phyloP scores from a whole-genome alignment of 2,329 filamentous ascomycete genomes.

The Fusarium gaditjirri region DNA sequence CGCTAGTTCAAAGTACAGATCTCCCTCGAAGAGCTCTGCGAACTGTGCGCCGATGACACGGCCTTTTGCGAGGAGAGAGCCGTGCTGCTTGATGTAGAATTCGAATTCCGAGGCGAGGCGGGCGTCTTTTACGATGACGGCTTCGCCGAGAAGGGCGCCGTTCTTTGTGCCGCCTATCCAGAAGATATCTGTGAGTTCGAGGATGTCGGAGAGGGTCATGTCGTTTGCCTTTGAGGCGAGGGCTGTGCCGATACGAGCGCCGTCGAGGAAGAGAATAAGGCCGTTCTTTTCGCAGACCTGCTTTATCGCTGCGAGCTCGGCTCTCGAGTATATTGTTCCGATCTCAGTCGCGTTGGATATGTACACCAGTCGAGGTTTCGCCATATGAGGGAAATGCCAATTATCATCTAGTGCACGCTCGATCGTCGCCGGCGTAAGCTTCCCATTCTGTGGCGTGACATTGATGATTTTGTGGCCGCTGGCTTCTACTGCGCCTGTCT shows the following conservation, averaged over 20 bases:
- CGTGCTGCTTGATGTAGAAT: slow-evolving; percentile 63
- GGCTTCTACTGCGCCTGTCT: slow-evolving; percentile 63
- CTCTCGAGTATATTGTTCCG: slow-evolving; percentile 59
- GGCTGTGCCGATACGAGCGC: slow-evolving; percentile 58
- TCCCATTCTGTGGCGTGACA: slow-evolving; percentile 57
- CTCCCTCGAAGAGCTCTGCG: slow-evolving; percentile 57
- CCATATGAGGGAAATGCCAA: slow-evolving; percentile 63
- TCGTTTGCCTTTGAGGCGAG: slow-evolving; percentile 56
- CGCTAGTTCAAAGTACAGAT: slow-evolving; percentile 60
- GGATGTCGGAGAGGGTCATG: slow-evolving; percentile 56
- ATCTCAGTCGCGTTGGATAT: slow-evolving; percentile 63
- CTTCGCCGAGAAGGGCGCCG: slow-evolving; percentile 61
- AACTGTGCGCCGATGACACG: slow-evolving; percentile 62
- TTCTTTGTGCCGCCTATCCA: slow-evolving; percentile 66
- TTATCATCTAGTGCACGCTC: slow-evolving; percentile 57
- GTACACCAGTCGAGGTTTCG: slow-evolving; percentile 62
- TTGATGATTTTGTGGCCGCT: slow-evolving; percentile 64
- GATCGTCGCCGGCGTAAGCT: slow-evolving; percentile 57
- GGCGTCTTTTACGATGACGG: slow-evolving; percentile 58
- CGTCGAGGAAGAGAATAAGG: slow-evolving; percentile 59
- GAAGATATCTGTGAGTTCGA: slow-evolving; percentile 62
- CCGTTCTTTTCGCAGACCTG: slow-evolving; percentile 53
- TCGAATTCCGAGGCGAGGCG: slow-evolving; percentile 57
- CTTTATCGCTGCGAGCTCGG: slow-evolving; percentile 56
- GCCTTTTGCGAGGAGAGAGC: slow-evolving; percentile 61